phyloP scores from a whole-genome alignment of 306 rosid genomes.

The Bauhinia variegata region DNA sequence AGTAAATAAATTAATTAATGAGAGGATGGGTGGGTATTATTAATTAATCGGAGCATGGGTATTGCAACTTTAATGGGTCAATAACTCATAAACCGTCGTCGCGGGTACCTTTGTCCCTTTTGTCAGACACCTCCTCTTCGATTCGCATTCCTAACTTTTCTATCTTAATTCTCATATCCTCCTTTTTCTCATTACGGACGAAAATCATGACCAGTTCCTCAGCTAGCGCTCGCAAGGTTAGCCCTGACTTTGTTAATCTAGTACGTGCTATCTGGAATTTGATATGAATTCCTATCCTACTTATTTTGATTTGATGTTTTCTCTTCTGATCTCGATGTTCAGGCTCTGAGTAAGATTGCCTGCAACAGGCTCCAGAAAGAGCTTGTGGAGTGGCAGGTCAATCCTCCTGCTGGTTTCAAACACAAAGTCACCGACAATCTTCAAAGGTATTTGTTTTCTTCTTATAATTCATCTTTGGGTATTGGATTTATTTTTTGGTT shows the following conservation, averaged over 20 bases:
- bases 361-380: constrained; percentile 99
- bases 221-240: constrained; percentile 84
- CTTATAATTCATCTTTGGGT: background rate
- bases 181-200: constrained; percentile 40
- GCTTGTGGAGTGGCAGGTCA: constrained; percentile 97
- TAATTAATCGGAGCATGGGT: too few species aligned
- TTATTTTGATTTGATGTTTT: background rate
- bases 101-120: constrained; percentile 44
- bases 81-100: constrained; percentile 46
- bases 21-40: too few species aligned
- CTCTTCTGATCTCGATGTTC: constrained; percentile 19
- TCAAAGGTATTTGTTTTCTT: constrained; percentile 59
- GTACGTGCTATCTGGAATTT: background rate
- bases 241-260: constrained; percentile 26
- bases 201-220: constrained; percentile 93
- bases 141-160: constrained; percentile 12
- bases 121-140: constrained; percentile 42
- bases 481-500: background rate
- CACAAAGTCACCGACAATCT: constrained; percentile 97
- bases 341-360: constrained; percentile 97
- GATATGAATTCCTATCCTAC: background rate
- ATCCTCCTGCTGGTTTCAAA: constrained; percentile 92
- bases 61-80: background rate
- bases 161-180: constrained; percentile 28
- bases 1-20: too few species aligned